Evolutionary conservation across 2,329 filamentous ascomycete species (phyloP), one percentile per base, ranked within the genome.

Genomic region (Dichotomopilus funicola): DNA sequence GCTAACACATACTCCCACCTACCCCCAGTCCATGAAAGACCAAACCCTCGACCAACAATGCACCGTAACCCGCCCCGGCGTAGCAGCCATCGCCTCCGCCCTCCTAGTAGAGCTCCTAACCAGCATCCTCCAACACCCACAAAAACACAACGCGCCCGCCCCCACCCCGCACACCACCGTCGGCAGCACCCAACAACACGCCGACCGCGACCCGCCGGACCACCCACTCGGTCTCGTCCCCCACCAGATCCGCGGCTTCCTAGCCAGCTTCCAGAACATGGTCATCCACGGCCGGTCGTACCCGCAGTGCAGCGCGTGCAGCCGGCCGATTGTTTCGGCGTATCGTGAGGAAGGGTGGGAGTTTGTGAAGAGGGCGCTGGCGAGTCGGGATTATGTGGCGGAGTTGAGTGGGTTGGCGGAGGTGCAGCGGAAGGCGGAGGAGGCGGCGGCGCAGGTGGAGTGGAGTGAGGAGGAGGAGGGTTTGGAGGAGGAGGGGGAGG

Each of bases 1-100:
- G 1, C 9, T 5, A 44, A 13, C 6, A 27, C 19, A 47, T 51
- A 6, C 19, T 2, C 19, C 19, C 19, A 53, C 43, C 34, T 34
- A 40, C 5, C 6, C 13, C 34, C 65, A 95, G 89, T 96, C 91
- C 2, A 81, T 96, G 67, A 96, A 92, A 71, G 91, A 96, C 66
- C 89, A 91, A 64, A 97, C 94, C 0, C 83, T 99, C 9, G 94
- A 99, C 68, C 94, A 99, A 70, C 94, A 97, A 72, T 99, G 94
- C 71, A 99, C 94, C 0, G 94, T 99, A 19, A 99, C 94, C 2
- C 84, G 94, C 8, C 94, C 94, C 0, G 94, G 94, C 12, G 85
- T 96, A 38, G 92, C 94, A 11, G 87, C 91, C 8, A 94, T 96
- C 55, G 94, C 94, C 6, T 96, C 94, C 2, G 89, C 90, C 2